A percentile compares a stretch with the other conserved stretches of the same genome.
Evolutionary conservation across 2,329 filamentous ascomycete genomes (phyloP).

Genomic region (Diaporthe citrichinensis): DNA sequence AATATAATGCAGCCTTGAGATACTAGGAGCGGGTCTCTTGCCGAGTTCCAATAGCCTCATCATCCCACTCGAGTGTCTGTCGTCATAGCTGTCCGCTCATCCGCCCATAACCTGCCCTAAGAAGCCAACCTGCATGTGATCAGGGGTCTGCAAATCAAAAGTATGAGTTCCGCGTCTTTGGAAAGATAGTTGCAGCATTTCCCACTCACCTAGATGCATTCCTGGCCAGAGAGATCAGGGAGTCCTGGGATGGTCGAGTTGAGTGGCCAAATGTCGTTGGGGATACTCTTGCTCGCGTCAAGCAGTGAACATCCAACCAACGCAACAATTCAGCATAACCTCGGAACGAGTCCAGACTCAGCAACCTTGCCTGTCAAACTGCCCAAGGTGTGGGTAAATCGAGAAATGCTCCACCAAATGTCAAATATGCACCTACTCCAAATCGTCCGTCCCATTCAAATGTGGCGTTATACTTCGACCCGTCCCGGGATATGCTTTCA

Average conservation of each 20-base stretch:
- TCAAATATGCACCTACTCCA: background rate
- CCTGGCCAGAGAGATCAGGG: slow-evolving; percentile 29
- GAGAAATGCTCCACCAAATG: background rate
- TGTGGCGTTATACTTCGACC: background rate
- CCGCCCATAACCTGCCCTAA: no score
- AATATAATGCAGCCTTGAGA: no score
- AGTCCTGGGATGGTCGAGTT: slow-evolving; percentile 21
- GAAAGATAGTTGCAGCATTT: background rate
- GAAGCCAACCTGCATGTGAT: background rate
- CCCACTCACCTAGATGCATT: slow-evolving; percentile 13
- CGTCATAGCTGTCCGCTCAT: background rate
- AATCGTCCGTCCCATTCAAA: background rate
- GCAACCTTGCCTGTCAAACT: background rate
- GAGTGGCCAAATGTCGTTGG: slow-evolving; percentile 34
- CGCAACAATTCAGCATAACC: slow-evolving; percentile 4
- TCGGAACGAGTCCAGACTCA: background rate
- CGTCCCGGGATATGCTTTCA: background rate
- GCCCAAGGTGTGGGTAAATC: background rate
- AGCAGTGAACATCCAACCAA: slow-evolving; percentile 32
- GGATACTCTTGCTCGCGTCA: slow-evolving; percentile 33
- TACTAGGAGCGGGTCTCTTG: background rate
- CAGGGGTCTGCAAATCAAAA: background rate
- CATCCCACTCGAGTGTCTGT: background rate
- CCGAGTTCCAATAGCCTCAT: background rate
- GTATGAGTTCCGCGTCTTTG: background rate